These are phyloP conservation scores for Platanus orientalis DNA, from an alignment of 164 flowering plant species.

Conservation along the genomic window DNA sequence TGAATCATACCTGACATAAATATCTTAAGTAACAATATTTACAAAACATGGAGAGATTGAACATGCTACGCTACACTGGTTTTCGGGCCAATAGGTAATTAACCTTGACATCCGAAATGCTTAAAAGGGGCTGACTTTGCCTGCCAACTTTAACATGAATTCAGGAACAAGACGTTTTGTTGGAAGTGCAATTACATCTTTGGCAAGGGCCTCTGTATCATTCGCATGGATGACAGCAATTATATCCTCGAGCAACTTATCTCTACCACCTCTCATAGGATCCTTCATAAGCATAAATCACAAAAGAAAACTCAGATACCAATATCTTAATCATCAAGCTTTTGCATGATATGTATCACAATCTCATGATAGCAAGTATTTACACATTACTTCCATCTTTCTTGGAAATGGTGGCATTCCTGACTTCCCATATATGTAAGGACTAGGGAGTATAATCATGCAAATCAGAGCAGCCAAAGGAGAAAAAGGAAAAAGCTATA, in stretches of 20 bases:
- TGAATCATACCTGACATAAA: too few relatives aligned
- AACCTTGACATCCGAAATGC: conserved; percentile 2
- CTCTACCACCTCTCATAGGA: conserved; percentile 89
- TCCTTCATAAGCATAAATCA: conserved; percentile 47
- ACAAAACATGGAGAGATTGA: too few relatives aligned
- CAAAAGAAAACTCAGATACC: neutral
- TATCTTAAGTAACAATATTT: too few relatives aligned
- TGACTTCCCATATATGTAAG: too few relatives aligned
- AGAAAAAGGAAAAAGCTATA: too few relatives aligned
- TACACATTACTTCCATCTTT: neutral
- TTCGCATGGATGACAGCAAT: conserved; percentile 54
- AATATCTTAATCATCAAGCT: neutral
- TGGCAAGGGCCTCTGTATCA: conserved; percentile 50
- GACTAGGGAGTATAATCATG: too few relatives aligned
- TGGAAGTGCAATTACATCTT: conserved; percentile 51
- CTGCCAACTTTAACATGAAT: conserved; percentile 63
- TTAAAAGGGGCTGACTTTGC: conserved; percentile 72
- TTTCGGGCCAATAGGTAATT: neutral
- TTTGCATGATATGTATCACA: neutral
- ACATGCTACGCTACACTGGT: too few relatives aligned
- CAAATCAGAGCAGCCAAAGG: too few relatives aligned
- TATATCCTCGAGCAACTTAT: conserved; percentile 64
- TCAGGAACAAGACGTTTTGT: conserved; percentile 81
- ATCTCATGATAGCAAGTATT: neutral
- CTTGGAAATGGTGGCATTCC: too few relatives aligned